A percentile compares a stretch with the other conserved stretches of the same genome.
These are phyloP conservation scores for Pterulicium gracile DNA, from an alignment of 1,284 basidiomycete species.

Conservation along the genomic window DNA sequence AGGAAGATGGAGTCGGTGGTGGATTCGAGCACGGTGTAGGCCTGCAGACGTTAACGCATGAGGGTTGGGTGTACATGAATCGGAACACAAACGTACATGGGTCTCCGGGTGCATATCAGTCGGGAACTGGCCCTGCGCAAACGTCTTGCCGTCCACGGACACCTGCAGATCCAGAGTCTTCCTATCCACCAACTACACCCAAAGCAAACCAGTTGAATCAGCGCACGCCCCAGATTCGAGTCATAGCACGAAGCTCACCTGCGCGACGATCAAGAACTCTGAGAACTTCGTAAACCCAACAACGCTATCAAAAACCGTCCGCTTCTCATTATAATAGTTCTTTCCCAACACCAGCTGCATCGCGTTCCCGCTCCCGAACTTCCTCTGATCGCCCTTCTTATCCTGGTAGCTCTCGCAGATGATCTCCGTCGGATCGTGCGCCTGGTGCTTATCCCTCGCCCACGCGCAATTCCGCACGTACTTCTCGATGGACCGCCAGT, in stretches of 20 bases:
- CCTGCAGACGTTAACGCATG: conserved; percentile 28
- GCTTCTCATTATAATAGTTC: conserved; percentile 66
- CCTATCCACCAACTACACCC: conserved; percentile 45
- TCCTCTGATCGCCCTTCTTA: conserved; percentile 75
- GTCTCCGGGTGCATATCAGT: conserved; percentile 83
- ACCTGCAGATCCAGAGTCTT: conserved; percentile 74
- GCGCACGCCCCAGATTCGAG: conserved; percentile 2
- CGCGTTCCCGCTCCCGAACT: conserved; percentile 49
- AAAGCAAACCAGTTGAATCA: conserved; percentile 6
- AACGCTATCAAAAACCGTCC: conserved; percentile 75
- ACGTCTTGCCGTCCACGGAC: conserved; percentile 81
- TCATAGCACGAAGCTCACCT: conserved; percentile 44
- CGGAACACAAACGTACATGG: conserved; percentile 39
- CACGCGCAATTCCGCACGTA: conserved; percentile 93
- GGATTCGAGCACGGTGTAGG: conserved; percentile 92
- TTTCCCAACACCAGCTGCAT: conserved; percentile 75
- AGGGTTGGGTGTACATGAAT: background rate
- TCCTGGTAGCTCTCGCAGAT: conserved; percentile 83
- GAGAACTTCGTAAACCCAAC: conserved; percentile 96
- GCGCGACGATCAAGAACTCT: conserved; percentile 89
- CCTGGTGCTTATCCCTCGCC: conserved; percentile 62
- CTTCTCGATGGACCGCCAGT: conserved; percentile 71
- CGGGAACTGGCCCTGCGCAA: conserved; percentile 84
- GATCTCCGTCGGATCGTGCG: conserved; percentile 82
- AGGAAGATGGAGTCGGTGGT: conserved; percentile 90